A percentile compares a stretch with the other conserved stretches of the same genome.
phyloP scores from a whole-genome alignment of 257 asterid species.

The Ilex aquifolium region DNA sequence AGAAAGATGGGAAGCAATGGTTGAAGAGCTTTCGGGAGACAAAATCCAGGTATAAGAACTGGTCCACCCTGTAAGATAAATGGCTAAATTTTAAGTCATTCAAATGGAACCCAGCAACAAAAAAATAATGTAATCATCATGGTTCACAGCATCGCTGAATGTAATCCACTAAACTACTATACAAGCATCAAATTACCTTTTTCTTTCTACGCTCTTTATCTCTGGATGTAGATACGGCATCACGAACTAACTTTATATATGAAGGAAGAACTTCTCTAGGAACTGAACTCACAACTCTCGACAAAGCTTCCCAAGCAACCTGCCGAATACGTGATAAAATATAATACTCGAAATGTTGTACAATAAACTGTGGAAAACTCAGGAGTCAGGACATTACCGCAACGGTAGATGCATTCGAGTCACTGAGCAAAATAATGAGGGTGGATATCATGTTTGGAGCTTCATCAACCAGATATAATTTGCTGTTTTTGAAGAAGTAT shows the following conservation, averaged over 20 bases:
- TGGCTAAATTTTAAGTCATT: not conserved
- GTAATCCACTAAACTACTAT: not conserved
- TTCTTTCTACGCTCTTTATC: conserved; percentile 95
- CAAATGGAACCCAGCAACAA: not conserved
- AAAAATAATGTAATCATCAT: too few relatives aligned
- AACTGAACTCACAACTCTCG: conserved; percentile 74
- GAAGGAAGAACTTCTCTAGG: conserved; percentile 94
- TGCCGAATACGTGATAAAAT: conserved; percentile 25
- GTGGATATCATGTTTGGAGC: conserved; percentile 90
- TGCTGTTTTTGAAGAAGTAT: conserved; percentile 84
- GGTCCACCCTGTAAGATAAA: conserved; percentile 67
- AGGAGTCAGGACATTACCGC: conserved; percentile 36
- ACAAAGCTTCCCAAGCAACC: conserved; percentile 96
- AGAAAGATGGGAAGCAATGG: conserved; percentile 86
- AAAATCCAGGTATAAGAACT: conserved; percentile 88
- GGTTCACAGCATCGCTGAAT: not conserved
- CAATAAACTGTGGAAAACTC: conserved; percentile 7
- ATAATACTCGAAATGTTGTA: conserved; percentile 9
- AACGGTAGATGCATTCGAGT: conserved; percentile 73
- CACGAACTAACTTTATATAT: conserved; percentile 88
- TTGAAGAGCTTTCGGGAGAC: conserved; percentile 96
- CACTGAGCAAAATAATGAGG: conserved; percentile 80
- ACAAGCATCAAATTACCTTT: conserved; percentile 33
- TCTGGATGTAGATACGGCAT: conserved; percentile 94
- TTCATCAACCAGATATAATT: conserved; percentile 86